Evolutionary conservation across 2,329 filamentous ascomycete species (phyloP).

Genomic region (Escovopsis sp.): DNA sequence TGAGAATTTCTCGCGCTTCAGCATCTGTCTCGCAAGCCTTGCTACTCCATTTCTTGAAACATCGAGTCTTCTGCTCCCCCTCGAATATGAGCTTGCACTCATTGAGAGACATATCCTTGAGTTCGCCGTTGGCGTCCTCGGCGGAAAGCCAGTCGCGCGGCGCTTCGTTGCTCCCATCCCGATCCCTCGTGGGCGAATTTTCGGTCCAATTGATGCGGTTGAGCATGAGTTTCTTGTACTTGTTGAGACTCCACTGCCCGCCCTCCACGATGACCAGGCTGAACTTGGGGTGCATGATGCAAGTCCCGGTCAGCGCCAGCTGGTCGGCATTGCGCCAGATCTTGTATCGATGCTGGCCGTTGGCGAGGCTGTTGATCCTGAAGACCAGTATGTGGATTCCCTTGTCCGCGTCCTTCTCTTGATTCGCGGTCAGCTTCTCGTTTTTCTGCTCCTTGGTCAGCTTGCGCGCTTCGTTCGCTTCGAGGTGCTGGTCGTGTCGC

Average conservation of each 20-base stretch:
- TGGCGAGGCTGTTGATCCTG: slow-evolving; percentile 76
- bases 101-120: slow-evolving; percentile 73
- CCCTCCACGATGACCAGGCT: slow-evolving; percentile 87
- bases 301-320: slow-evolving; percentile 72
- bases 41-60: slow-evolving; percentile 76
- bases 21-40: slow-evolving; percentile 87
- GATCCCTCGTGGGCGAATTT: slow-evolving; percentile 54
- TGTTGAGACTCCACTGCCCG: slow-evolving; percentile 64
- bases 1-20: slow-evolving; percentile 67
- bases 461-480: slow-evolving; percentile 69
- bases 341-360: slow-evolving; percentile 87
- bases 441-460: slow-evolving; percentile 75
- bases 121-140: slow-evolving; percentile 58
- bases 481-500: slow-evolving; percentile 62
- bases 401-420: slow-evolving; percentile 75
- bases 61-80: slow-evolving; percentile 66
- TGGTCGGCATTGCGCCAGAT: slow-evolving; percentile 88
- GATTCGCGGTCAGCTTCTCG: slow-evolving; percentile 69
- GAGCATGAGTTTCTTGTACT: slow-evolving; percentile 86
- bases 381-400: slow-evolving; percentile 80
- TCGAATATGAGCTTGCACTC: slow-evolving; percentile 78
- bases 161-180: slow-evolving; percentile 44
- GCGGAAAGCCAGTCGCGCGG: slow-evolving; percentile 64
- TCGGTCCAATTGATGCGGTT: slow-evolving; percentile 92
- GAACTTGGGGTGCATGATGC: slow-evolving; percentile 78